Evolutionary conservation across 2,329 filamentous ascomycete species (phyloP), one percentile per base, ranked within the genome.

Genomic region (Diaporthe citri): DNA sequence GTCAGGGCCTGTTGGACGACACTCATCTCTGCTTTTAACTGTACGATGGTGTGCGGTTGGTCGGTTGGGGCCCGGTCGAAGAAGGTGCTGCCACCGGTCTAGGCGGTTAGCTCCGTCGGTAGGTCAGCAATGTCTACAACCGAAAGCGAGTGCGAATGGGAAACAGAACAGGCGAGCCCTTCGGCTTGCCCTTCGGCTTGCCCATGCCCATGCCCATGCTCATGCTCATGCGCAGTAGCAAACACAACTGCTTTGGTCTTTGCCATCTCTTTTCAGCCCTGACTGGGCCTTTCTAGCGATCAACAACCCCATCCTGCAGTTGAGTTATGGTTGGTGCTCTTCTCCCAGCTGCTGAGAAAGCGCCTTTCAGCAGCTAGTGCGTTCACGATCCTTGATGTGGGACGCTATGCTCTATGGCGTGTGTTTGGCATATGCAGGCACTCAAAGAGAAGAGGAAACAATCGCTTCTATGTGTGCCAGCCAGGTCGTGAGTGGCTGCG

Each of bases 101-200:
- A 52, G 62, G 15, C 13, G 12, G 20, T 39, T 67, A 39, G 62
- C 20, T 25, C 43, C 17, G 41, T 64, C 10, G 62, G 31, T 51
- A 36, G 15, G 43, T 52, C 43, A 51, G 62, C 43, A 25, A 13
- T 12, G 13, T 10, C 13, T n/a, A 36, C 28, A 51, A 36, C 43
- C 62, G 62, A 67, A 20, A 36, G 43, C 62, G 62, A 67, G 62
- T 67, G 62, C 43, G 43, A 67, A 2, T 64, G 39, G 10, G 62
- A 10, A 15, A 13, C 36, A 39, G 36, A n/a, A 51, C 17, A n/a
- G 4, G 28, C 41, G 43, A 48, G n/a, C 8, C 12, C 17, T n/a
- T 51, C 41, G 9, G 62, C 62, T 48, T 36, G 28, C 4, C 62
- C 28, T 36, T 36, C 36, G n/a, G n/a, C 36, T 13, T 39, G 36